Base-by-base conservation (phyloP, 2,329 filamentous ascomycete genomes). In the Claviceps capensis region DNA sequence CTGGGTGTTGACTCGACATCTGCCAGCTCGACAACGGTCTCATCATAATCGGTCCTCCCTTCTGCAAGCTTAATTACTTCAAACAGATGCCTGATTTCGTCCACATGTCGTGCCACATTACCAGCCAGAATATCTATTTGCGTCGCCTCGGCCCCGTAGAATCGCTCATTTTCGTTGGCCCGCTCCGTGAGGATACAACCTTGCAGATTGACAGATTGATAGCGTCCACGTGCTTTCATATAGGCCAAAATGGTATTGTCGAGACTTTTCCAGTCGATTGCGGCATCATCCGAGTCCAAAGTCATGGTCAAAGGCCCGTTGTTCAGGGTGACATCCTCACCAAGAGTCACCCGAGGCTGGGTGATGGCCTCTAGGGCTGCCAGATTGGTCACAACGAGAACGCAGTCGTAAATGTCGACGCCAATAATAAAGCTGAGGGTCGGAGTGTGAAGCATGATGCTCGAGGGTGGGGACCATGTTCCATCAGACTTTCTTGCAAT, bases 331-430 rank as follows among this genome's bases (percentile, higher is more conserved):
- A 95, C 77, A 64, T 95, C 88, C 46, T 85, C 83, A 5, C 90
- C 90, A 2, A 97, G 72, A 0, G 86, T 93, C 52, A 88, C 82
- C 50, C 85, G 79, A 3, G 91, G 72, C 53, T 82, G 83, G 38
- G 86, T 88, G 63, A 96, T 94, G 1, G 86, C 81, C 58, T 95
- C 86, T 47, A 97, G 72, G 6, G 89, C 88, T 52, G 87, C 78
- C 46, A 86, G 81, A 45, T 86, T 89, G 70, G 95, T 96, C 63
- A 96, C 90, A 38, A 96, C 86, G 8, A 96, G 78, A 14, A 97
- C 86, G 62, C 90, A 95, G 66, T 97, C 91, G 72, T 96, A 97
- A 36, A 96, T 89, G 64, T 97, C 91, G 42, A 95, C 85, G 2
- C 90, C 91, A 5, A 90, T 83, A 50, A 95, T 78, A 63, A 97